Base-by-base conservation (phyloP, 352 stramenopile genomes). In the Phytophthora capsici region DNA sequence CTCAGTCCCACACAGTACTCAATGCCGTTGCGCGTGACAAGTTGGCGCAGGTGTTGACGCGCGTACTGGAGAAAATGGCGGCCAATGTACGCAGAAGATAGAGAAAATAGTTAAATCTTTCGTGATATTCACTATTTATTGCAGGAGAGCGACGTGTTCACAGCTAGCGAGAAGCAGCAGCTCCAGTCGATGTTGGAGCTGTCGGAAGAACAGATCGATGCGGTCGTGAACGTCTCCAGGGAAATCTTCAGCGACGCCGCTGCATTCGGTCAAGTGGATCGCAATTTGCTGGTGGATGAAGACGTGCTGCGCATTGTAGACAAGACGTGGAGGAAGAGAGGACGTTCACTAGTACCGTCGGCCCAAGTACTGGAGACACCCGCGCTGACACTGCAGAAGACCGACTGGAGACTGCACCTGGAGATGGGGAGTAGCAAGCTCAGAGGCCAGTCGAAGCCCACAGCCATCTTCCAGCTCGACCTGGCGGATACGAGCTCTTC, bases 301-400 rank as follows among this genome's bases (percentile, higher is more conserved):
- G 57, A 70, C 4, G 78, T 84, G 19, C 54, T 73, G 14, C 38
- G 49, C 25, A 40, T 65, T 2, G 22, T 89, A 13, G 79, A 88
- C 37, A 82, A 86, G 59, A 54, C 71, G 41, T 91, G 83, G 83
- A 78, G 70, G 40, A 89, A 91, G 68, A 89, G 86, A 60, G 76
- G 81, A 12, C 20, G 26, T 4, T 26, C 52, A 51, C 17, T 67
- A 34, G 59, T 30, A 1, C 25, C 16, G 43, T 34, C 41, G n/a
- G 26, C 38, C 10, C 32, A 57, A 16, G 2, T 17, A 8, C 36
- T 60, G 0, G 66, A 62, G 38, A 57, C 30, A 10, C 65, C 73
- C n/a, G 17, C 57, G 19, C 56, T 69, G n/a, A 46, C 51, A 30
- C 60, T 90, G 41, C 64, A 69, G 44, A 63, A 77, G 20, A 77